A percentile compares a stretch with the other conserved stretches of the same genome.
These are phyloP conservation scores for Trichodelitschia bisporula DNA, from an alignment of 495 filamentous ascomycete species.

Conservation along the genomic window DNA sequence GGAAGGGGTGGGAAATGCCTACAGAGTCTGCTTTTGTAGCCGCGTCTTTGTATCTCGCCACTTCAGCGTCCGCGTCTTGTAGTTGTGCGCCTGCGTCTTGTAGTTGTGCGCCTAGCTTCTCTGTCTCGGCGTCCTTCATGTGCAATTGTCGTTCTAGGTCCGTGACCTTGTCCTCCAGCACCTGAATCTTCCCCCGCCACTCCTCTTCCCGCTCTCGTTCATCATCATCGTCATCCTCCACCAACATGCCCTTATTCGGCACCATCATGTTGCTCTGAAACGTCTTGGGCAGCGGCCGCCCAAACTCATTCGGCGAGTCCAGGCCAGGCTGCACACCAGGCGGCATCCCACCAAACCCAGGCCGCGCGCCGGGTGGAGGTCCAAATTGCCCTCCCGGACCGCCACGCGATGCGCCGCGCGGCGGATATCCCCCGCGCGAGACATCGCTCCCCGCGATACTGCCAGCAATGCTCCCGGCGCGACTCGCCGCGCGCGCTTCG, in stretches of 20 bases:
- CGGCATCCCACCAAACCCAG: neutral
- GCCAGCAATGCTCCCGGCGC: constrained; percentile 43
- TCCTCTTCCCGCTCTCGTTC: constrained; percentile 39
- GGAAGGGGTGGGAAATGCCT: neutral
- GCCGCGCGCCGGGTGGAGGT: neutral
- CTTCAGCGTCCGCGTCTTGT: too few relatives aligned
- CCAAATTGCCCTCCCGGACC: constrained; percentile 3
- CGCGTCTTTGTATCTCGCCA: too few relatives aligned
- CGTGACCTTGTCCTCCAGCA: constrained; percentile 5
- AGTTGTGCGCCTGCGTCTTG: too few relatives aligned
- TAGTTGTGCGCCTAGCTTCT: too few relatives aligned
- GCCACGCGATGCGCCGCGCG: neutral
- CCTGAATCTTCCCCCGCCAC: constrained; percentile 1
- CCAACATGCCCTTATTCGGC: constrained; percentile 93
- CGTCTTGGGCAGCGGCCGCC: constrained; percentile 54
- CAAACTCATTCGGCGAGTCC: constrained; percentile 20
- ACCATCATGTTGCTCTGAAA: constrained; percentile 93
- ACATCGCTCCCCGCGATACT: constrained; percentile 23
- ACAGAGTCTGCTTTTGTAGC: too few relatives aligned
- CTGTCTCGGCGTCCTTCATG: neutral
- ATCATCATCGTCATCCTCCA: constrained; percentile 81
- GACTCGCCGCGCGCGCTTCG: constrained; percentile 30
- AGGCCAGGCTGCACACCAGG: constrained; percentile 3
- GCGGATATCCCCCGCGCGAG: constrained; percentile 2
- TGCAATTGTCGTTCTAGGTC: constrained; percentile 1